Evolutionary conservation across 202 grass and related monocot genomes (phyloP), one percentile per base, ranked within the genome.

Genomic region (Setaria italica): DNA sequence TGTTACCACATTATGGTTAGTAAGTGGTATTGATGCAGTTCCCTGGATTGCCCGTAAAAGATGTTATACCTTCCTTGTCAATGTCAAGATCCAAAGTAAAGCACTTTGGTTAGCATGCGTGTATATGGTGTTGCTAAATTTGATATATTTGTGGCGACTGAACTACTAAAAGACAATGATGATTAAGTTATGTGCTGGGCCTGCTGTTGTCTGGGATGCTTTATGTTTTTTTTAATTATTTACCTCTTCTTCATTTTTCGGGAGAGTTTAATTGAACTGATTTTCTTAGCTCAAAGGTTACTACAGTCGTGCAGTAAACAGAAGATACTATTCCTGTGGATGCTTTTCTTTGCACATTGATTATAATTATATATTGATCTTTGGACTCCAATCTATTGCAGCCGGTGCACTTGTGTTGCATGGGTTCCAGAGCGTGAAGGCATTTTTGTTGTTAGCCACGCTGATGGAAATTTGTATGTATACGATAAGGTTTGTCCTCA

Each of bases 381-480:
- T 67, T 57, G 14, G 60, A 79, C 71, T 45, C 33, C 35, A 64
- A 45, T 85, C 48, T 85, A 71, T 35, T 96, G 83, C 90, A 99
- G 97, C 63, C 90, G 90, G 70, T 99, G 94, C 77, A 97, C 87
- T 63, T 88, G 88, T 91, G 58, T 99, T 84, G 90, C 90, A 62
- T 99, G 97, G 97, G 90, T 97, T 67, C 92, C 94, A 51, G 88
- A 92, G 84, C 80, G 83, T 56, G 89, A 91, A 41, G 94, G 94
- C 39, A 83, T 93, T 90, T 99, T 99, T 76, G 87, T 97, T 93
- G 92, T 99, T 86, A 91, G 91, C 81, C 91, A 99, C 72, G 92
- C 94, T 67, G 92, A 99, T 64, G 94, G 94, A 60, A 99, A 97
- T 85, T 72, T 99, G 64, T 99, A 93, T 71, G 87, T 97, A 21